phyloP scores from a whole-genome alignment of 805 yeast genomes.

The Lipomyces chichibuensis region DNA sequence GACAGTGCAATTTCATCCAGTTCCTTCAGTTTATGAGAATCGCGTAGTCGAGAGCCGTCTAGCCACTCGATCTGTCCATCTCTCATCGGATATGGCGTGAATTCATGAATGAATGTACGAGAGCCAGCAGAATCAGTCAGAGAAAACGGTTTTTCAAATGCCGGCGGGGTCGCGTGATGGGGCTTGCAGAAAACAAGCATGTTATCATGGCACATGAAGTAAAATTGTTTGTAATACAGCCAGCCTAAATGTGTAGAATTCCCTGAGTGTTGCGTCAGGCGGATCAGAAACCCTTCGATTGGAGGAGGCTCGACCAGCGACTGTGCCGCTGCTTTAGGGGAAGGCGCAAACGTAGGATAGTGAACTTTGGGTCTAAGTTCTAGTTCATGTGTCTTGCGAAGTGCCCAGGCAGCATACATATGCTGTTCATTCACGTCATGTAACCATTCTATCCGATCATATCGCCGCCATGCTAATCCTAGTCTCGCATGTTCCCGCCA shows the following conservation, averaged over 20 bases:
- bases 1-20: constrained; percentile 63
- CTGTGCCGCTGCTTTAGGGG: constrained; percentile 24
- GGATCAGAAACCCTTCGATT: constrained; percentile 77
- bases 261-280: constrained; percentile 59
- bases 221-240: constrained; percentile 57
- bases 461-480: constrained; percentile 66
- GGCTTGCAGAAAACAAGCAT: constrained; percentile 62
- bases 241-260: constrained; percentile 44
- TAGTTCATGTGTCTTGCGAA: constrained; percentile 54
- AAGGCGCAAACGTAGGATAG: constrained; percentile 36
- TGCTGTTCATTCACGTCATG: constrained; percentile 51
- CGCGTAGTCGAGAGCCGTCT: constrained; percentile 40
- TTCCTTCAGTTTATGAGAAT: constrained; percentile 49
- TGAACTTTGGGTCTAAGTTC: constrained; percentile 56
- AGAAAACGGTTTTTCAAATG: constrained; percentile 36
- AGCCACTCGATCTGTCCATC: constrained; percentile 67
- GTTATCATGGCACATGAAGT: constrained; percentile 65
- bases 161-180: constrained; percentile 61
- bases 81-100: constrained; percentile 60
- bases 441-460: constrained; percentile 77
- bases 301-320: constrained; percentile 63
- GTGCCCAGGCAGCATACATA: constrained; percentile 51
- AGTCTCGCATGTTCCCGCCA: constrained; percentile 42
- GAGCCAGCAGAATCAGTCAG: constrained; percentile 17
- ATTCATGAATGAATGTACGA: constrained; percentile 44